phyloP scores from a whole-genome alignment of 202 grass and related monocot genomes.

The Carex sylvatica region DNA sequence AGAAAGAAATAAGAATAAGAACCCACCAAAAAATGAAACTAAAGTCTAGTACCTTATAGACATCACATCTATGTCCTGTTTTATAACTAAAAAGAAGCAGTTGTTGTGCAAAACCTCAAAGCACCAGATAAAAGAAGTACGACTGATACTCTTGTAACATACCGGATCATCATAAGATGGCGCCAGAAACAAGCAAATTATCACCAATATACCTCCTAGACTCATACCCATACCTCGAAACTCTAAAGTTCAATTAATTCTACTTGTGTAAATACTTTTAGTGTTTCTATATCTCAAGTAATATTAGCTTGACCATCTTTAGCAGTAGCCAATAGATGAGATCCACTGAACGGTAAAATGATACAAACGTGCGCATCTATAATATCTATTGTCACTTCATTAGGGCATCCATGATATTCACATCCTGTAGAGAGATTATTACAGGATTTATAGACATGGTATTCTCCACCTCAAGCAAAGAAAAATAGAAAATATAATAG shows the following conservation, averaged over 20 bases:
- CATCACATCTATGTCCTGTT: not conserved
- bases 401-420: constrained; percentile 1
- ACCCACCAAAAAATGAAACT: constrained; percentile 9
- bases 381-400: not conserved
- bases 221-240: not conserved
- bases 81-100: not conserved
- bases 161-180: not conserved
- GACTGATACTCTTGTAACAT: not conserved
- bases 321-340: not conserved
- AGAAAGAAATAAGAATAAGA: constrained; percentile 24
- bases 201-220: not conserved
- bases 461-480: not conserved
- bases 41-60: not conserved
- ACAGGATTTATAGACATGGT: not conserved
- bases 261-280: not conserved
- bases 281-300: not conserved
- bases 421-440: not conserved
- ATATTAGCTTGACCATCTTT: not conserved
- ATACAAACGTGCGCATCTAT: not conserved
- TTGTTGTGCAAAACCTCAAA: not conserved
- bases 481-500: not conserved
- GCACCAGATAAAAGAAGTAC: not conserved
- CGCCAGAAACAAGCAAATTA: not conserved
- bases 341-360: not conserved
- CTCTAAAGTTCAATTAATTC: not conserved